These are phyloP conservation scores for Hortaea werneckii DNA, from an alignment of 2,329 filamentous ascomycete genomes.

Conservation along the genomic window DNA sequence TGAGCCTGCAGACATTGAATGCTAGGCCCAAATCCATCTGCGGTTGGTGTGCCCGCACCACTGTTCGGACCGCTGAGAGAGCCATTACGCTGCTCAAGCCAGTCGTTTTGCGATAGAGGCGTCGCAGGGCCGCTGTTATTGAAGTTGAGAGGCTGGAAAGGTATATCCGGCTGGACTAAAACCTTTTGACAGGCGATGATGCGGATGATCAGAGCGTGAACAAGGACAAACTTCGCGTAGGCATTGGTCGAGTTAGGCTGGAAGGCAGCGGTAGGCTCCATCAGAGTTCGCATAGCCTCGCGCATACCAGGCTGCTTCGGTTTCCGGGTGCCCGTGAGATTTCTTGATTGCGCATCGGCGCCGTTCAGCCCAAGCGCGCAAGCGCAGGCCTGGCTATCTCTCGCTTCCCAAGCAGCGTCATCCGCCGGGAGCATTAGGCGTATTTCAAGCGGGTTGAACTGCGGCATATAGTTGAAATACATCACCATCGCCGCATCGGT, in stretches of 20 bases:
- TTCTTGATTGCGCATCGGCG: slow-evolving; percentile 44
- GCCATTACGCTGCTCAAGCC: slow-evolving; percentile 35
- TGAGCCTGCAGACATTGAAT: slow-evolving; percentile 40
- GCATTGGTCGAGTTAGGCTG: slow-evolving; percentile 58
- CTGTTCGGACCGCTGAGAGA: slow-evolving; percentile 22
- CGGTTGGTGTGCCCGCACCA: slow-evolving; percentile 34
- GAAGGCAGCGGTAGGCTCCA: slow-evolving; percentile 50
- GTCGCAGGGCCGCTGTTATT: slow-evolving; percentile 41
- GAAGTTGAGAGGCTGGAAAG: slow-evolving; percentile 19
- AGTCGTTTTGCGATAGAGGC: slow-evolving; percentile 50
- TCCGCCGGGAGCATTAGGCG: slow-evolving; percentile 60
- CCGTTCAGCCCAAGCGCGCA: slow-evolving; percentile 56
- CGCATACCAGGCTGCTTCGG: slow-evolving; percentile 56
- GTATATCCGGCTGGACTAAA: slow-evolving; percentile 17
- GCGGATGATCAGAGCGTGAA: slow-evolving; percentile 57
- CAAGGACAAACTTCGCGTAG: slow-evolving; percentile 63
- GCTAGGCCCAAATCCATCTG: slow-evolving; percentile 24
- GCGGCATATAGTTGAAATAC: slow-evolving; percentile 59
- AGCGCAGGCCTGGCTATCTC: slow-evolving; percentile 48
- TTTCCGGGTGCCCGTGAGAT: slow-evolving; percentile 52
- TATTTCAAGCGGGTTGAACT: slow-evolving; percentile 55
- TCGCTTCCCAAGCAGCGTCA: slow-evolving; percentile 64
- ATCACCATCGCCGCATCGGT: slow-evolving; percentile 56
- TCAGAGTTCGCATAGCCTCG: slow-evolving; percentile 50
- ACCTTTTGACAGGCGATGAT: slow-evolving; percentile 45